Base-by-base conservation (phyloP, 164 flowering plant genomes). In the Stephania yunnanensis region DNA sequence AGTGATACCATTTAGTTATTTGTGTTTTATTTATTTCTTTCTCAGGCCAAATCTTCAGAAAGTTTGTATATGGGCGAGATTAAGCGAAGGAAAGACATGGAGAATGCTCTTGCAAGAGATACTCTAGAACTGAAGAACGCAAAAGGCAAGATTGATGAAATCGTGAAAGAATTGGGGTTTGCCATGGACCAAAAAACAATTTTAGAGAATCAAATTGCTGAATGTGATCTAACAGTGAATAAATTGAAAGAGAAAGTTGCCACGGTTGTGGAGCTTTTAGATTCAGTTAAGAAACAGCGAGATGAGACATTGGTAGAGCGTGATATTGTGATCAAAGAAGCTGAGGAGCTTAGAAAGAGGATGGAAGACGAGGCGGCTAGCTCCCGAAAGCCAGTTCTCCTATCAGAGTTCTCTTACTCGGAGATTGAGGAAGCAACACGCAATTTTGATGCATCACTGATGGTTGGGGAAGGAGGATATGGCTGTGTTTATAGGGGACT, bases 381-480 rank as follows among this genome's bases (percentile, higher is more conserved):
- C 76, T 52, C 83, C 12, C 74, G 67, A 31, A 61, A 76, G 1
- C 80, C 84, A 69, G 82, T 75, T 71, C 86, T 79, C 76, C 85
- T 88, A 82, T 77, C 88, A 5, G 88, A 87, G 73, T 87, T 92
- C 80, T 85, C 89, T 74, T 86, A 85, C 71, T 75, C 68, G 11
- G 98, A 93, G 73, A 84, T 95, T 71, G 85, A 85, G 75, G 86
- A 86, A 77, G 98, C 97, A 2, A 95, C 98, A 46, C 69, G 36
- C 4, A 69, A 75, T 71, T 92, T 91, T 78, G 82, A 89, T 75
- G 79, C 84, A 25, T 82, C 87, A 2, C 75, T 85, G 76, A 88
- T 86, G 84, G 91, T 95, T 74, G 94, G 97, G 11, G 91, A 89
- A 87, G 98, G 97, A 46, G 97, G 93, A 19, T 91, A 87, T 84